Base-by-base conservation (phyloP, 2,329 filamentous ascomycete species). In the Ophiosphaerella narmari region DNA sequence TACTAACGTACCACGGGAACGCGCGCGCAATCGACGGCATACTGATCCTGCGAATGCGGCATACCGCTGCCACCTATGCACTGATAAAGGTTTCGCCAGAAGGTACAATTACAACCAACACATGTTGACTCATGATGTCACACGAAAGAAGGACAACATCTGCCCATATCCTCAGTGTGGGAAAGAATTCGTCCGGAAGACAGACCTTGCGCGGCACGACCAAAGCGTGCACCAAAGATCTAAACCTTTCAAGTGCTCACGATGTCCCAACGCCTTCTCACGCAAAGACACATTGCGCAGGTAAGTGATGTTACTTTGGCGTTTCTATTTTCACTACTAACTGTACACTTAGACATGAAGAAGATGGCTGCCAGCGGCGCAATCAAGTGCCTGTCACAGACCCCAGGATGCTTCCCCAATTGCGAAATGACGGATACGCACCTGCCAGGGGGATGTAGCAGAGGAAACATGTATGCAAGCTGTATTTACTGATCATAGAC, bases 101-200 rank as follows among this genome's bases (percentile, higher is more conserved):
- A 87, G 85, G 63, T 95, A 93, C 77, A 96, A 96, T 74, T 90
- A 87, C 75, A 91, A 89, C 66, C 88, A 90, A 26, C 91, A 96
- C 70, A 82, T 92, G 80, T 87, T 92, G 66, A 92, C 86, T 1
- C 91, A 96, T 67, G 86, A 94, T 66, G 85, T 89, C 12, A 81
- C 83, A 51, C 81, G 88, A 48, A 83, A 84, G 62, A 89, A 89
- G 63, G 85, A 86, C 0, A 88, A 90, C 64, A 79, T 80, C 1
- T 96, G 91, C 72, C 76, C 77, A 1, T 76, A 85, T 26, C 72
- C 79, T 2, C 82, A 80, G 44, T 96, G 91, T 74, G 80, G 75
- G 59, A 90, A 88, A 75, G 83, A 84, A 43, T 96, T 96, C 72
- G 89, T 90, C 14, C 83, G 91, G 62, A 91, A 88, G 74, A 92